Base-by-base conservation (phyloP, 768 basidiomycete species). In the Boletus patriciae region DNA sequence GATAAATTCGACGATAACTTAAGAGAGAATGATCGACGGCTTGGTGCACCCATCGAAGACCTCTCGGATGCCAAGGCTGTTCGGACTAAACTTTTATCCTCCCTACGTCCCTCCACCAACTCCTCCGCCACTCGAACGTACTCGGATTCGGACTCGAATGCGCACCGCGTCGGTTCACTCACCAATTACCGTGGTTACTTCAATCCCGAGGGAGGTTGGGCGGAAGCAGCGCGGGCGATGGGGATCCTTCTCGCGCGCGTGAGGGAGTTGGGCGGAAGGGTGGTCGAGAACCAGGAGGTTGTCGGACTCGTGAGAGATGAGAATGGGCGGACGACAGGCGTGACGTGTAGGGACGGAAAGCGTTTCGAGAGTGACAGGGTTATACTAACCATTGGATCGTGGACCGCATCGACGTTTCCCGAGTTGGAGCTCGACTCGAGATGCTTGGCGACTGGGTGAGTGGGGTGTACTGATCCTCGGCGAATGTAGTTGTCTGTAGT, bases 191-290 rank as follows among this genome's bases (percentile, higher is more conserved):
- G 70, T 23, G 91, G 87, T 1, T 95, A 89, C 66, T 62, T 88
- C 44, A 96, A 94, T 64, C 75, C 74, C 9, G 85, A 90, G 37
- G 83, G 88, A 1, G 94, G 94, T 15, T 98, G 94, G 94, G 92
- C 83, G 3, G 78, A 87, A 65, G 92, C 94, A 2, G 77, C 79
- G 1, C 81, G 86, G 65, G 92, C 88, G 4, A 65, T 93, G 10
- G 64, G 70, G 3, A 66, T 79, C 11, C 72, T 90, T 55, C 79
- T 87, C 49, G 66, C 72, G 29, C 80, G 77, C 43, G 84, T 96
- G 5, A 65, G 68, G n/a, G 65, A 75, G 12, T 74, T 85, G 42
- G 86, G 86, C 0, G 92, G 85, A 1, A 77, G 73, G 23, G 72
- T 96, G 31, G 27, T 86, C 5, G 60, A 78, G 0, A 85, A 85